phyloP scores from a whole-genome alignment of 2,329 filamentous ascomycete species.

The Colletotrichum trifolii region DNA sequence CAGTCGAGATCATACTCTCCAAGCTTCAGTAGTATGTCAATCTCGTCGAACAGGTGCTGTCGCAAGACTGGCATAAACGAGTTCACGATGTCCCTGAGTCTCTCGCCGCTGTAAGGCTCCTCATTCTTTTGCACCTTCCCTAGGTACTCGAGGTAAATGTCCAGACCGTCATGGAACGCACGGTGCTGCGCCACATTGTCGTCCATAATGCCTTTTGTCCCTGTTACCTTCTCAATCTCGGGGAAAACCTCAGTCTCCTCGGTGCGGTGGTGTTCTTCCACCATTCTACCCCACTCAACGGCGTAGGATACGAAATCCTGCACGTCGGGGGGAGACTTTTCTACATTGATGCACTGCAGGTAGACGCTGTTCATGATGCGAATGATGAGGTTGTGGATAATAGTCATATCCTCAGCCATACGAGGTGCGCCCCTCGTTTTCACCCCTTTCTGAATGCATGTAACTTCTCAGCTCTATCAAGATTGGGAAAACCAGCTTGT shows the following conservation, averaged over 20 bases:
- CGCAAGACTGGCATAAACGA: conserved; percentile 47
- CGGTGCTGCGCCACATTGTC: conserved; percentile 49
- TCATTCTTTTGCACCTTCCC: conserved; percentile 41
- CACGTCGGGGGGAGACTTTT: conserved; percentile 38
- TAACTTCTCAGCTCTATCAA: background rate
- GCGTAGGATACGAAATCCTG: conserved; percentile 45
- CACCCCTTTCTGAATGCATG: conserved; percentile 33
- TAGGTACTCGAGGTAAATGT: conserved; percentile 46
- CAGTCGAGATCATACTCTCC: conserved; percentile 49
- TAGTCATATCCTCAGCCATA: conserved; percentile 45
- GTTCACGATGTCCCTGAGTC: conserved; percentile 47
- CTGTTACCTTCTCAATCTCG: conserved; percentile 43
- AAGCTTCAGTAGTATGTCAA: conserved; percentile 49
- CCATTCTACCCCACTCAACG: conserved; percentile 38
- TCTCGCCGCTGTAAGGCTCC: conserved; percentile 46
- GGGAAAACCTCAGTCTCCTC: conserved; percentile 50
- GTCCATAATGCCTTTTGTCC: conserved; percentile 43
- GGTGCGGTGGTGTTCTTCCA: conserved; percentile 46
- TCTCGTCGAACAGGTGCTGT: conserved; percentile 52
- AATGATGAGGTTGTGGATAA: conserved; percentile 46
- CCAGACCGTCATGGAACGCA: conserved; percentile 47
- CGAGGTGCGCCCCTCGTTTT: conserved; percentile 38
- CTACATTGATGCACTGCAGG: conserved; percentile 41
- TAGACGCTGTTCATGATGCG: conserved; percentile 44
- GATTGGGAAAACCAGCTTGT: background rate